Percentiles rank a stretch among this genome's conserved stretches.
These are phyloP conservation scores for Amylostereum chailletii DNA, from an alignment of 1,284 basidiomycete genomes.

Conservation along the genomic window DNA sequence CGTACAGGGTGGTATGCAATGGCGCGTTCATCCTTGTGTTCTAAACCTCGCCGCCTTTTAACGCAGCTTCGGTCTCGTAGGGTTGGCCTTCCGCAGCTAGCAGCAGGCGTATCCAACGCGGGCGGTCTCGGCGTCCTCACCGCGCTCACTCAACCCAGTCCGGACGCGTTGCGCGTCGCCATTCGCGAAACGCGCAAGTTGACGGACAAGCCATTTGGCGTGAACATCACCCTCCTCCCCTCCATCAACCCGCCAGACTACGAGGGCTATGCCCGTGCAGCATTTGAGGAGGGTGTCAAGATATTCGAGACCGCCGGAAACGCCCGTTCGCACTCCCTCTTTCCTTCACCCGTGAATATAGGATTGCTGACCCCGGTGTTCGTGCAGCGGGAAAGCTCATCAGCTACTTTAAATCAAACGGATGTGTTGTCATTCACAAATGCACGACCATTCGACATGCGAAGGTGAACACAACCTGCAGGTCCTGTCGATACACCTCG, in stretches of 20 bases:
- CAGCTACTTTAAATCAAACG: conserved; percentile 70
- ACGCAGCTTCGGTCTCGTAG: conserved; percentile 24
- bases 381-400: conserved; percentile 67
- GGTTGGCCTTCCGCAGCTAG: conserved; percentile 72
- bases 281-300: conserved; percentile 81
- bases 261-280: conserved; percentile 70
- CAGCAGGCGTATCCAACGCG: conserved; percentile 77
- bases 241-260: conserved; percentile 91
- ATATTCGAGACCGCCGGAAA: conserved; percentile 95
- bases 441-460: conserved; percentile 87
- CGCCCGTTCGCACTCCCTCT: conserved; percentile 48
- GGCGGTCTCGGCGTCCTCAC: conserved; percentile 86
- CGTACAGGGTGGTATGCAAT: conserved; percentile 84
- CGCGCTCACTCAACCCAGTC: conserved; percentile 81
- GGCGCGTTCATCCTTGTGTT: conserved; percentile 32
- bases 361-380: neutral
- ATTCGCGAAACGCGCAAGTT: conserved; percentile 71
- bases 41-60: neutral
- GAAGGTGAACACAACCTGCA: conserved; percentile 35
- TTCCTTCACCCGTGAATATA: neutral
- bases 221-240: conserved; percentile 89
- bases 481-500: too few species aligned
- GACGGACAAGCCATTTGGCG: conserved; percentile 77
- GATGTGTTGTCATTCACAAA: conserved; percentile 83
- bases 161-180: conserved; percentile 77